Conservation (phyloP, 2,329 filamentous ascomycete genomes). For the Talaromyces sp. region DNA sequence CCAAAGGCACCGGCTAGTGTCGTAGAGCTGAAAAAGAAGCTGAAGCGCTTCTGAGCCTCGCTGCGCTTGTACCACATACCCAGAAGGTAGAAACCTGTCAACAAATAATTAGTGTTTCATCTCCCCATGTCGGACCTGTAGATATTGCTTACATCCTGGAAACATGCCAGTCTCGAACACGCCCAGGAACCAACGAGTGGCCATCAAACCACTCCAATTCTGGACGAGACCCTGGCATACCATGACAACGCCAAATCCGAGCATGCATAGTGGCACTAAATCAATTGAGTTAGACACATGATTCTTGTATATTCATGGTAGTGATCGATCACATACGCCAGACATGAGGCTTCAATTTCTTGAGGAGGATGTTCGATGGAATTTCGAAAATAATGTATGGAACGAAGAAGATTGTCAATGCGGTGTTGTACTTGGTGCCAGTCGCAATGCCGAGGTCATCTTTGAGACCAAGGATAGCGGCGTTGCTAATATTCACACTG, state of each 20-base stretch:
- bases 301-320: neutral
- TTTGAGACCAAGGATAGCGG: constrained; percentile 66
- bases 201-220: constrained; percentile 75
- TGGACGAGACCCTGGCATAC: constrained; percentile 75
- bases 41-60: constrained; percentile 89
- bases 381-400: constrained; percentile 70
- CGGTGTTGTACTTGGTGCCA: constrained; percentile 69
- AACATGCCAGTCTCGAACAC: constrained; percentile 72
- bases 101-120: neutral
- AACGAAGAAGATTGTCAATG: constrained; percentile 79
- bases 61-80: constrained; percentile 81
- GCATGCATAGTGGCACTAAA: constrained; percentile 75
- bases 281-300: neutral
- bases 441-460: constrained; percentile 61
- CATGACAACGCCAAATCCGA: constrained; percentile 75
- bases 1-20: constrained; percentile 65
- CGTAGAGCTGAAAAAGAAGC: constrained; percentile 84
- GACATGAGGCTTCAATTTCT: constrained; percentile 66
- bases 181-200: constrained; percentile 84
- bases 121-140: constrained; percentile 11
- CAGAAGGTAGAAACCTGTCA: constrained; percentile 62
- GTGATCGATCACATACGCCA: constrained; percentile 56
- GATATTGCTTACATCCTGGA: constrained; percentile 60
- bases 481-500: constrained; percentile 79
- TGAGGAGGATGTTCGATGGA: constrained; percentile 72